These are phyloP conservation scores for Phialophora verrucosa DNA, from an alignment of 2,329 filamentous ascomycete species.

Conservation along the genomic window DNA sequence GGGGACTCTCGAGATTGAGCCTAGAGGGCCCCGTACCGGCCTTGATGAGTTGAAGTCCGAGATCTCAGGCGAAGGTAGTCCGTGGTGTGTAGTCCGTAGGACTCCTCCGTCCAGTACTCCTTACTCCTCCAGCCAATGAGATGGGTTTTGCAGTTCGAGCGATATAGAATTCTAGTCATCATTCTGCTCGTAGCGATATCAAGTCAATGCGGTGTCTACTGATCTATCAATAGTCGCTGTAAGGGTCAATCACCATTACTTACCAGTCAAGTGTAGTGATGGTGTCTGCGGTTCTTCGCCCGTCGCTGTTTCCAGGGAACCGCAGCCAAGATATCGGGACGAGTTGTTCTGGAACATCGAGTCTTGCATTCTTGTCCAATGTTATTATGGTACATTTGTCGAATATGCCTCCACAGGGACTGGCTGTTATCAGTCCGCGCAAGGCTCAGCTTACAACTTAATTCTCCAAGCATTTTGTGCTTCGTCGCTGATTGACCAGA, in stretches of 20 bases:
- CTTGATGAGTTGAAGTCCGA: background rate
- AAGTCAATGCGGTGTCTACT: background rate
- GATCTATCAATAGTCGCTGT: background rate
- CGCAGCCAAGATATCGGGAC: background rate
- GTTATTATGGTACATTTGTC: constrained; percentile 11
- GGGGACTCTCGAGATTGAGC: background rate
- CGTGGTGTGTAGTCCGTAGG: background rate
- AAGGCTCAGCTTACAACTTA: background rate
- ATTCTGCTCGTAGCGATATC: background rate
- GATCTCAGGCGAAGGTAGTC: background rate
- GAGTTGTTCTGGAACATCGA: background rate
- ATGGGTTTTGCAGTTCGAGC: background rate
- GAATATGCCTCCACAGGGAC: constrained; percentile 2
- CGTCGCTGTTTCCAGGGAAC: too few relatives aligned
- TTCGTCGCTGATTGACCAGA: background rate
- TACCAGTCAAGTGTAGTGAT: background rate
- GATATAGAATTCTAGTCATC: too few relatives aligned
- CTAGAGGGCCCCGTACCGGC: background rate
- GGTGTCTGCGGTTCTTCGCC: background rate
- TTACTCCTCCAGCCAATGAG: background rate
- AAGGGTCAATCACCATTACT: background rate
- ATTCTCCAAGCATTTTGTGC: constrained; percentile 2
- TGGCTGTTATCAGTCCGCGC: constrained; percentile 19
- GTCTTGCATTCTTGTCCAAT: constrained; percentile 14
- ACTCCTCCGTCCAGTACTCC: background rate